Evolutionary conservation across 164 flowering plant genomes (phyloP).

Genomic region (Macadamia tetraphylla): DNA sequence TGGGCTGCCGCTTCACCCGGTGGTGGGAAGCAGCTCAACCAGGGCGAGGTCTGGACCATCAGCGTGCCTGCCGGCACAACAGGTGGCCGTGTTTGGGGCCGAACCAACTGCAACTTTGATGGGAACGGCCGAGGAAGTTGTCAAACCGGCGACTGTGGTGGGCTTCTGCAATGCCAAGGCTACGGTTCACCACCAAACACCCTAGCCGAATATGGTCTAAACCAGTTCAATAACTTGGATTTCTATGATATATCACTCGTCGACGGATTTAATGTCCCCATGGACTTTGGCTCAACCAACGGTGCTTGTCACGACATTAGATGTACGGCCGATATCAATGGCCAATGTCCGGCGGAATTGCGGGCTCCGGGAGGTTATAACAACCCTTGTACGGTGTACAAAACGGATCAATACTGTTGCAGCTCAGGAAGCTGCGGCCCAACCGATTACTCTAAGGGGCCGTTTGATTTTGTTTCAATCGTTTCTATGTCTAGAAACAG

Average conservation of each 20-base stretch:
- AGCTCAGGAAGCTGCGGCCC: constrained; percentile 10
- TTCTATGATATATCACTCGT: too few relatives aligned
- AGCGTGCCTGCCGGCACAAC: not conserved
- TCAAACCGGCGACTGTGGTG: too few relatives aligned
- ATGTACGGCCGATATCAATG: constrained; percentile 17
- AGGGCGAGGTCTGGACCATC: not conserved
- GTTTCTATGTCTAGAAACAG: too few relatives aligned
- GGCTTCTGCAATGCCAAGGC: too few relatives aligned
- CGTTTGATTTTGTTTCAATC: too few relatives aligned
- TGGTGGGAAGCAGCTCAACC: not conserved
- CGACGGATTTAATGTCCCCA: constrained; percentile 25
- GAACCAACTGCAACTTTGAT: not conserved
- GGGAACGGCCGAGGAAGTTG: not conserved
- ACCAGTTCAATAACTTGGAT: constrained; percentile 6
- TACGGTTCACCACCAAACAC: too few relatives aligned
- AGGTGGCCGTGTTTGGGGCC: not conserved
- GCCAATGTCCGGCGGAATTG: constrained; percentile 12
- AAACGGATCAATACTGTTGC: constrained; percentile 13
- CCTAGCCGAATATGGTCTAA: not conserved
- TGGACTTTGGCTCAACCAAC: constrained; percentile 18
- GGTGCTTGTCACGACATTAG: constrained; percentile 1
- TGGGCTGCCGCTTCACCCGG: not conserved
- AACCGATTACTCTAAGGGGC: not conserved
- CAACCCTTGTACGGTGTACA: constrained; percentile 18
- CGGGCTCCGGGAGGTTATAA: constrained; percentile 11